Base-by-base conservation (phyloP, 805 yeast genomes). In the Nakazawaea ernobii region DNA sequence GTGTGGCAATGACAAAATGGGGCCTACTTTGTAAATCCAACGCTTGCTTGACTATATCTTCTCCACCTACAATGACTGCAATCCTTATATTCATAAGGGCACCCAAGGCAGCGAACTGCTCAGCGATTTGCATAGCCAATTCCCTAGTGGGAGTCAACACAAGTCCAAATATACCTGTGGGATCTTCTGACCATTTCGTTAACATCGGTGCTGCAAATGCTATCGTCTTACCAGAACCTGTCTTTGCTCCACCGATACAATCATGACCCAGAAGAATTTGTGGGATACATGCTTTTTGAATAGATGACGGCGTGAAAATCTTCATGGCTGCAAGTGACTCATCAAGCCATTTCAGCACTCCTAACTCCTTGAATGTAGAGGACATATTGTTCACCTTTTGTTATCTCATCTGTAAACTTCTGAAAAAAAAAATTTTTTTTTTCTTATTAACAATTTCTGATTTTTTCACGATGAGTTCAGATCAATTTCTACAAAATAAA, bases 201-300 rank as follows among this genome's bases (percentile, higher is more conserved):
- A 94, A 70, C 88, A 94, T 92, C 2, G 99, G 99, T n/a, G 89
- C 95, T 1, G 92, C 98, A 74, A 94, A 94, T 1, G 98, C 97
- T 20, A 94, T 82, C 1, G 99, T 94, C 62, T 94, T 94, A 77
- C 99, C 99, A 14, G 95, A 84, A 66, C 99, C 99, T 0, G 99
- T 94, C 63, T 86, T 86, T 30, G 99, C 99, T 38, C 99, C 99
- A 44, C 99, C 99, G 45, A 94, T 92, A 66, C 97, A 91, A 63
- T 91, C 96, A 55, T 82, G 77, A 7, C 95, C 97, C 37, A 71
- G 73, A 35, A 94, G 61, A 49, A 94, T 86, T 48, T 84, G 78
- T 0, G 98, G 98, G 41, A 94, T 92, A 61, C 97, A 89, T 4
- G 89, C 87, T 8, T 70, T 61, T 62, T 94, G 99, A 68, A 94